Base-by-base conservation (phyloP, 306 rosid species). In the Dryas drummondii region DNA sequence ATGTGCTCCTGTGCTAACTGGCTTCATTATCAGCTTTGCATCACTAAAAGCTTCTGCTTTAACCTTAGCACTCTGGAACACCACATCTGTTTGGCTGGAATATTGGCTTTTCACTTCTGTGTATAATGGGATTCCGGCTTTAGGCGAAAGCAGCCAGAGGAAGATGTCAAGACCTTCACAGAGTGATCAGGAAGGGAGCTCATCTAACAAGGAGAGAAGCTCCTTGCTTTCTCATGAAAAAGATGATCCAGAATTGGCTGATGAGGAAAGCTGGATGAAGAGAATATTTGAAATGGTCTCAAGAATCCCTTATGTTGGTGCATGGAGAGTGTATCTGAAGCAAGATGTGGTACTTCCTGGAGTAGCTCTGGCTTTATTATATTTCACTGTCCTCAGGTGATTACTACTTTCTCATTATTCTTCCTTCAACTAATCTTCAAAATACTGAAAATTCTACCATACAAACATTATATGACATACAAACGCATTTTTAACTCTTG, bases 301-400 rank as follows among this genome's bases (percentile, higher is more conserved):
- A 1, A 74, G 70, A 63, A 67, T 85, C 48, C 90, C 94, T 46
- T 94, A 84, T 81, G 11, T 91, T 72, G 80, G 68, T 53, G 89
- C 89, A 52, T 94, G 98, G 97, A 86, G 73, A 80, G 91, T 91
- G 74, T 94, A 88, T 79, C 49, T 87, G 45, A 71, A 81, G 80
- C 97, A 94, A 86, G 91, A 90, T 76, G 91, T 85, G 61, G 86
- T 83, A 9, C 87, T 91, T n/a, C 90, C 97, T 47, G 98, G 98
- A 78, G 19, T 88, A 50, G 89, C 98, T 74, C 82, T 94, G 49
- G 93, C 97, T 70, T 77, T 94, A 84, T 60, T 94, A 52, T 94
- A 45, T 80, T 88, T 94, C 84, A 91, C 97, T 17, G 98, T 91
- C 19, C 94, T 94, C 63, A 91, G 98, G 98, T 94, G 55, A 51